Evolutionary conservation across 2,329 filamentous ascomycete genomes (phyloP).

Genomic region (Penicillium sp.): DNA sequence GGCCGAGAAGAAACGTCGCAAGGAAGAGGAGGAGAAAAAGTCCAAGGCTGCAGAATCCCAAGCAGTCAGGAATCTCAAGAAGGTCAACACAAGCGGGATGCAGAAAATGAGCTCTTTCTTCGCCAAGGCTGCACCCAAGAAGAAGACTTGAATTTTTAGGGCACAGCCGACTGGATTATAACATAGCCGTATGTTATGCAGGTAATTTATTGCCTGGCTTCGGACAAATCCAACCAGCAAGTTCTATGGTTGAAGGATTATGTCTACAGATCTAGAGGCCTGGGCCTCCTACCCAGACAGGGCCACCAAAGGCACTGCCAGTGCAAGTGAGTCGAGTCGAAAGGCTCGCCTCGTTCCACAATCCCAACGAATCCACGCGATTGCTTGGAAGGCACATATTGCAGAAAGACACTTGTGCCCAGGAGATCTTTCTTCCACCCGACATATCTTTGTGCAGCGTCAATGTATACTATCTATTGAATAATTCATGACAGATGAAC

Average conservation of each 20-base stretch:
- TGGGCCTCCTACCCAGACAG: not conserved
- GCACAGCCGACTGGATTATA: not conserved
- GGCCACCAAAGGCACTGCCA: not conserved
- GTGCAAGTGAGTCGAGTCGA: not conserved
- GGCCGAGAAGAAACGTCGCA: conserved; percentile 78
- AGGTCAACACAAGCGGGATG: conserved; percentile 91
- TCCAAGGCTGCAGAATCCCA: conserved; percentile 74
- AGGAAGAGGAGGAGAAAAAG: conserved; percentile 85
- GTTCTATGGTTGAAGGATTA: not conserved
- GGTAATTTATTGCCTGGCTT: not conserved
- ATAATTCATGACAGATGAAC: not conserved
- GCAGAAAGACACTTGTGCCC: not conserved
- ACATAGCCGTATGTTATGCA: not conserved
- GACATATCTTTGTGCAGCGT: not conserved
- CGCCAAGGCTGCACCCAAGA: conserved; percentile 57
- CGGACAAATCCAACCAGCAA: not conserved
- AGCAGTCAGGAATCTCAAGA: conserved; percentile 77
- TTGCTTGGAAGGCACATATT: not conserved
- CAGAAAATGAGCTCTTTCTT: conserved; percentile 97
- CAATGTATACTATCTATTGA: not conserved
- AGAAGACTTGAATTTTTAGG: conserved; percentile 30
- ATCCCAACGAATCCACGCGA: not conserved
- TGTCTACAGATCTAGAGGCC: not conserved
- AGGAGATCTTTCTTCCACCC: not conserved
- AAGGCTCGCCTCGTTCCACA: not conserved